Conservation (phyloP, 2,329 filamentous ascomycete genomes). For the Botryotinia globosa region DNA sequence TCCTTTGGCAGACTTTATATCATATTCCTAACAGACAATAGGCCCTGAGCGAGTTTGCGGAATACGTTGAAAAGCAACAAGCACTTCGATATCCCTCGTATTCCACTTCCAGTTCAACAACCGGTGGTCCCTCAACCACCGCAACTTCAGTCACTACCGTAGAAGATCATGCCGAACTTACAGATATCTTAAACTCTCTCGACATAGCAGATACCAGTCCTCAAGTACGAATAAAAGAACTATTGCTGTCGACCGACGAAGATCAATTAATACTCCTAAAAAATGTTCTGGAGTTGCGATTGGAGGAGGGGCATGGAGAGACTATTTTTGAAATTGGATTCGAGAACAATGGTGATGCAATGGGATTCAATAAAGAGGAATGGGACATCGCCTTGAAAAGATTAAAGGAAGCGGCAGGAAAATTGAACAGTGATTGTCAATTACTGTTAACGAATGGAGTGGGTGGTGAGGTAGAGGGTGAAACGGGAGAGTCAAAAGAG, state of each 20-base stretch:
- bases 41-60: conserved; percentile 93
- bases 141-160: conserved; percentile 26
- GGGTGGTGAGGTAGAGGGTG: conserved; percentile 65
- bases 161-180: conserved; percentile 79
- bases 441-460: conserved; percentile 89
- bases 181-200: conserved; percentile 74
- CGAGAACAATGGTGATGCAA: conserved; percentile 83
- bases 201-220: conserved; percentile 68
- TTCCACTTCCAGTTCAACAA: conserved; percentile 22
- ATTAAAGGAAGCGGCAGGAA: conserved; percentile 62
- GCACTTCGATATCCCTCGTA: conserved; percentile 58
- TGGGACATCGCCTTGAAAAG: conserved; percentile 71
- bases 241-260: conserved; percentile 65
- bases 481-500: conserved; percentile 29
- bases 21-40: conserved; percentile 30
- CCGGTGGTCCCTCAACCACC: conserved; percentile 21
- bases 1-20: neutral
- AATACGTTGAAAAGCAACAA: conserved; percentile 96
- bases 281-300: conserved; percentile 62
- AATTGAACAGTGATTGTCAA: conserved; percentile 69
- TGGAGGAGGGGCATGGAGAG: conserved; percentile 85
- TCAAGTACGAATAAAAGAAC: conserved; percentile 67
- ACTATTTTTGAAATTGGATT: conserved; percentile 87
- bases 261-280: conserved; percentile 61
- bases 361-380: conserved; percentile 70